Evolutionary conservation across 352 stramenopile genomes (phyloP), one percentile per base, ranked within the genome.

Genomic region (Pythium diclinum): DNA sequence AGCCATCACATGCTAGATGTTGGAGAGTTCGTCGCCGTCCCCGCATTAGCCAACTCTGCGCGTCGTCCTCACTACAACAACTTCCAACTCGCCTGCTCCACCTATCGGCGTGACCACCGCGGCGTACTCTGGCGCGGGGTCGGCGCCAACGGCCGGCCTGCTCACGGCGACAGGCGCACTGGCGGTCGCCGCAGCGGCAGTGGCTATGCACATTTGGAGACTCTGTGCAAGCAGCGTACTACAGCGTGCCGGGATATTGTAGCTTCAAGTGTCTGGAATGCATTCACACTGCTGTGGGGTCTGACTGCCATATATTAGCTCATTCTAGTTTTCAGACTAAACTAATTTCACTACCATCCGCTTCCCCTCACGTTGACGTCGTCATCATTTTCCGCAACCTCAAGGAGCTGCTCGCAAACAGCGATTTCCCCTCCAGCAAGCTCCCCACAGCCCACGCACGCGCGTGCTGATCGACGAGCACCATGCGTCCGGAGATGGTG

Each of bases 401-500:
- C 48, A 55, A 32, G 21, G 48, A 32, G 48, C 48, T 55, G 9
- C 11, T 55, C 48, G 25, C 21, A 36, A 36, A 32, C 48, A 9
- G 9, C 48, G 21, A 32, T 55, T 55, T 25, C 19, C 25, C 21
- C 19, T 30, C 46, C n/a, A 28, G 25, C 25, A 28, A 28, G n/a
- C 48, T 17, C 13, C 48, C 14, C 25, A 17, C 48, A 33, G 5
- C 46, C 3, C 23, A 7, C 46, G n/a, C 17, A n/a, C 44, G 16
- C 25, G 25, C 25, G 25, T 28, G 25, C 25, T 28, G 16, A 51
- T 8, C 48, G 21, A 49, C 40, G 23, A 53, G 16, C 36, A 71
- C 44, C 25, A 61, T 60, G 57, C 57, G 83, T 51, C 68, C 85
- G 57, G 85, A 94, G 60, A 88, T 89, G 77, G 75, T 94, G 46